A percentile compares a stretch with the other conserved stretches of the same genome.
These are phyloP conservation scores for Coemansia sp. DNA, from an alignment of 371 early-diverging fungal species.

Conservation along the genomic window DNA sequence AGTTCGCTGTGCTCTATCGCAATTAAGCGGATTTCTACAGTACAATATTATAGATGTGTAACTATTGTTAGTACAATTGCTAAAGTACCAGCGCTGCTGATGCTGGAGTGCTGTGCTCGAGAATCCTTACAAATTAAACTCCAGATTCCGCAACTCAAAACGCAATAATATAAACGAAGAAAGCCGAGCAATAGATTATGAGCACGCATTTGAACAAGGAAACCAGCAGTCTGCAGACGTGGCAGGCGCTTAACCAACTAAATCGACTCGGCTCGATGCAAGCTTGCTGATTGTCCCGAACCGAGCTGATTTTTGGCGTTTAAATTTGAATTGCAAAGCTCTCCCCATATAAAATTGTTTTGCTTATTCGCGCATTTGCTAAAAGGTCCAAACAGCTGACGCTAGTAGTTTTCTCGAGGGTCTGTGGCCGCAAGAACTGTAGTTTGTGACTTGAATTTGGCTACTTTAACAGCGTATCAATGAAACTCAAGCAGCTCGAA, in stretches of 20 bases:
- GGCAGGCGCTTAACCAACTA: constrained; percentile 1
- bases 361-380: not conserved
- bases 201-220: not conserved
- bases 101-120: not conserved
- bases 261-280: constrained; percentile 3
- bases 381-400: not conserved
- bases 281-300: not conserved
- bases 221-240: constrained; percentile 4
- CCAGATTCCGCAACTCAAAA: not conserved
- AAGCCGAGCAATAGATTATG: not conserved
- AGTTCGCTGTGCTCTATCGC: constrained; percentile 1
- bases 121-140: not conserved
- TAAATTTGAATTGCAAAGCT: not conserved
- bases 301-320: not conserved
- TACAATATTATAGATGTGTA: not conserved
- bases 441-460: not conserved
- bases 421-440: not conserved
- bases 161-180: not conserved
- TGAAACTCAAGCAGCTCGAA: constrained; percentile 78
- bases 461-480: constrained; percentile 21
- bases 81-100: not conserved
- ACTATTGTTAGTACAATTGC: not conserved
- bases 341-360: too few relatives aligned
- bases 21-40: not conserved
- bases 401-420: not conserved